Percentiles rank a stretch among this genome's conserved stretches.
phyloP scores from a whole-genome alignment of 345 rosid genomes.

The Turritis glabra region DNA sequence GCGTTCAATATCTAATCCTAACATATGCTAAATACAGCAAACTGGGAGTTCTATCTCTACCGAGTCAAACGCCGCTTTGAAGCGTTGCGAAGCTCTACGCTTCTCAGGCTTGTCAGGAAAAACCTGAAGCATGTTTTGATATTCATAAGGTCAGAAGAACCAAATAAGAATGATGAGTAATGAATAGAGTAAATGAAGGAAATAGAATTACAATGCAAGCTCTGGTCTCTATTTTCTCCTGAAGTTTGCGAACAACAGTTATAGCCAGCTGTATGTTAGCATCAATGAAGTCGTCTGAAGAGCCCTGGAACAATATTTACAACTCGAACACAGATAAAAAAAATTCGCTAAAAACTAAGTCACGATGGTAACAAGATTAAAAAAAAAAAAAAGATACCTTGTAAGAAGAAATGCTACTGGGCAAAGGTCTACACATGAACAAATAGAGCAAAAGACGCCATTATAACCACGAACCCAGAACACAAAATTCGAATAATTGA shows the following conservation, averaged over 20 bases:
- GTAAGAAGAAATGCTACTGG: slow-evolving; percentile 80
- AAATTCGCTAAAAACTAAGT: not conserved
- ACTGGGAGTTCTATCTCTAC: slow-evolving; percentile 38
- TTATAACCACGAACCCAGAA: slow-evolving; percentile 6
- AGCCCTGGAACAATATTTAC: slow-evolving; percentile 68
- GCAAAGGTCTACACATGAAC: slow-evolving; percentile 69
- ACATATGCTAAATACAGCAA: not conserved
- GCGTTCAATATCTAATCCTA: slow-evolving; percentile 10
- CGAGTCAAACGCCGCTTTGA: slow-evolving; percentile 76
- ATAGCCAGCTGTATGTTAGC: slow-evolving; percentile 91
- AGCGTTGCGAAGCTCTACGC: slow-evolving; percentile 74
- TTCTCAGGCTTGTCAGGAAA: slow-evolving; percentile 91
- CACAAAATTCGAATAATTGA: not conserved
- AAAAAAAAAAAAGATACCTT: slow-evolving; percentile 47
- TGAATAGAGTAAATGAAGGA: slow-evolving; percentile 1
- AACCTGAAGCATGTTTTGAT: slow-evolving; percentile 51
- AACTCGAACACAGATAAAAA: slow-evolving; percentile 40
- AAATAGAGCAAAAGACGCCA: slow-evolving; percentile 2
- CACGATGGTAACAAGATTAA: not conserved
- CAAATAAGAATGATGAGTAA: slow-evolving; percentile 8
- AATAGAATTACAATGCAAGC: slow-evolving; percentile 73
- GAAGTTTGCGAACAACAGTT: slow-evolving; percentile 75
- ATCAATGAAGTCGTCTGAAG: slow-evolving; percentile 93
- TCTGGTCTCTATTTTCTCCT: slow-evolving; percentile 64
- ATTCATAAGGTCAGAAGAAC: not conserved